phyloP scores from a whole-genome alignment of 2,329 filamentous ascomycete species.

The Aspergillus pseudoterreus region DNA sequence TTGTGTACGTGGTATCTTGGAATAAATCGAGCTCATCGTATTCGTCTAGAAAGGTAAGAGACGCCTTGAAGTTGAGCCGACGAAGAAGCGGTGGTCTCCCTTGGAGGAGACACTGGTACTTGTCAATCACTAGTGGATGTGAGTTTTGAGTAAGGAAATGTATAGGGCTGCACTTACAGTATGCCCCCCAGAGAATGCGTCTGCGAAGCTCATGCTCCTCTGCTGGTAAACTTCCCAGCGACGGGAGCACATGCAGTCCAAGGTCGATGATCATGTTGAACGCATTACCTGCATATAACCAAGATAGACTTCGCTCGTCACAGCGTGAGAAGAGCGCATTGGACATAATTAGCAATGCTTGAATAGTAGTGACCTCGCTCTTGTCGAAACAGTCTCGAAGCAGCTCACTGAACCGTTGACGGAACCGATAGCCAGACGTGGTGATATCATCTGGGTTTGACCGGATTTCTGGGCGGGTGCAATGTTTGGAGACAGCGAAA shows the following conservation, averaged over 20 bases:
- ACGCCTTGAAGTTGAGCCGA: too few relatives aligned
- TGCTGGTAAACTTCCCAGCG: too few relatives aligned
- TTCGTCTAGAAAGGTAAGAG: too few relatives aligned
- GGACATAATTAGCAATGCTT: conserved; percentile 51
- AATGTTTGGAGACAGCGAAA: conserved; percentile 46
- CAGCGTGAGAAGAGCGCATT: conserved; percentile 49
- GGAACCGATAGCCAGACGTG: conserved; percentile 49
- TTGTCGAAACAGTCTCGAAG: conserved; percentile 46
- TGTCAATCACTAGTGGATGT: not conserved
- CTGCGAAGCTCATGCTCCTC: conserved; percentile 5
- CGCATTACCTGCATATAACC: conserved; percentile 51
- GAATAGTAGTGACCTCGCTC: conserved; percentile 53
- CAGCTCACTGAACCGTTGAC: conserved; percentile 46
- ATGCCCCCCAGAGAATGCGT: not conserved
- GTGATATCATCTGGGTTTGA: conserved; percentile 44
- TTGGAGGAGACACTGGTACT: not conserved
- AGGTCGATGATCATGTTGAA: conserved; percentile 53
- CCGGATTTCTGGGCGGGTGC: conserved; percentile 44
- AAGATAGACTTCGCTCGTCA: conserved; percentile 49
- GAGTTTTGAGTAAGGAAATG: too few relatives aligned
- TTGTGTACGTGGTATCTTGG: too few relatives aligned
- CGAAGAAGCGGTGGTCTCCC: too few relatives aligned
- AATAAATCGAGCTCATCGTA: too few relatives aligned
- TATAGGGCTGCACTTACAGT: not conserved
- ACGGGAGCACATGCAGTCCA: conserved; percentile 42